Evolutionary conservation across 2,329 filamentous ascomycete genomes (phyloP), one percentile per base, ranked within the genome.

Genomic region (Zasmidium citrigriseum): DNA sequence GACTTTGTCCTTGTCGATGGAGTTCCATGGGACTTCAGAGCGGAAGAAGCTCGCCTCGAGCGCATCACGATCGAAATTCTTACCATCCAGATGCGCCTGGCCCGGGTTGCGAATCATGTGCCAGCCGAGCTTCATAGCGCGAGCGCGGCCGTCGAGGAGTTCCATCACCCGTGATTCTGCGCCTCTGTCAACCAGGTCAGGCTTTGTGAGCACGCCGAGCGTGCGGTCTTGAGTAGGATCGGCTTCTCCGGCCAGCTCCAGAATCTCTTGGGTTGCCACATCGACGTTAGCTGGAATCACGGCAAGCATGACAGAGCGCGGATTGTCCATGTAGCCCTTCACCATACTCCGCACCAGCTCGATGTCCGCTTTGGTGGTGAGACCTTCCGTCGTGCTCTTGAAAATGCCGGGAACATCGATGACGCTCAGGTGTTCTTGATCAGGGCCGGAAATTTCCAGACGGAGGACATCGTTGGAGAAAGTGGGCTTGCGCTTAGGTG

Each of bases 211-310:
- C 1, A 76, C 67, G 14, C 74, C 74, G 20, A 76, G 56, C 4
- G 74, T 76, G 5, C 74, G 62, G 9, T 64, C 54, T 3, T 73
- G 72, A 1, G 64, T 29, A 4, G 56, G 52, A 58, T 79, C 76
- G 11, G 61, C 59, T 5, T 71, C 61, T 9, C 70, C 70, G 46
- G 78, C 77, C 44, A 77, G 64, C 23, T 75, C 67, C 1, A 82
- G 66, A 38, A 82, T 80, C 29, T 77, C 74, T 52, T 82, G 78
- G 0, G 73, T 81, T 0, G 74, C 75, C 24, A 80, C 70, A 52
- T 83, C 79, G 2, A 75, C 73, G 25, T 75, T 76, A 10, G 76
- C 75, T 0, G 75, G 75, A 2, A 81, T 65, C 0, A 81, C 78
- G 0, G 76, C 70, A 1, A 81, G 69, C 27, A 80, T 78, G 41